Conservation (phyloP, 2,329 filamentous ascomycete genomes). For the Alternaria conjuncta region DNA sequence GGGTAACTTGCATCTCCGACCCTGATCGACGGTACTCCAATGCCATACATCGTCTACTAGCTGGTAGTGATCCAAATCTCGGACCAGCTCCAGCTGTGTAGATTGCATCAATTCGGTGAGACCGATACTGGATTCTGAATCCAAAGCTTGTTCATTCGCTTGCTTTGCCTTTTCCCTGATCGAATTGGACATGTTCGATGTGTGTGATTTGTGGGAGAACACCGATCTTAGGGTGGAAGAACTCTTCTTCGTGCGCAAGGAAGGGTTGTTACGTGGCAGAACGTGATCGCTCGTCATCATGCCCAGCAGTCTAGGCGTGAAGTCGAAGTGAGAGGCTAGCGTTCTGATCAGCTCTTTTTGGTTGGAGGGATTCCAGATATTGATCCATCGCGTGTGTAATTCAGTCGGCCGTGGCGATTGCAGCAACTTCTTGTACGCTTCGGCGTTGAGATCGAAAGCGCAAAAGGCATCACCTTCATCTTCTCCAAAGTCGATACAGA, state of each 20-base stretch:
- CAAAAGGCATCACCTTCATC: slow-evolving; percentile 61
- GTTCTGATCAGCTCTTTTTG: slow-evolving; percentile 64
- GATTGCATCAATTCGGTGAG: slow-evolving; percentile 47
- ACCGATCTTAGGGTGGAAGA: slow-evolving; percentile 40
- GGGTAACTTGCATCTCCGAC: slow-evolving; percentile 62
- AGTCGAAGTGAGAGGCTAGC: slow-evolving; percentile 68
- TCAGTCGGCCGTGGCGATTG: slow-evolving; percentile 53
- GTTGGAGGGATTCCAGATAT: slow-evolving; percentile 71
- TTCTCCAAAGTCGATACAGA: slow-evolving; percentile 70
- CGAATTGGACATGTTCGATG: slow-evolving; percentile 27
- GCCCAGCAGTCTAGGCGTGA: slow-evolving; percentile 69
- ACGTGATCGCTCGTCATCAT: slow-evolving; percentile 67
- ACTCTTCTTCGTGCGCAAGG: slow-evolving; percentile 35
- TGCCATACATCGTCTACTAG: slow-evolving; percentile 76
- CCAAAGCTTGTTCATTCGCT: slow-evolving; percentile 21
- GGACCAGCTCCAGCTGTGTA: slow-evolving; percentile 43
- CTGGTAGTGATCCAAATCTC: slow-evolving; percentile 59
- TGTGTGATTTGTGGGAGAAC: slow-evolving; percentile 35
- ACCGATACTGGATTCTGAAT: slow-evolving; percentile 45
- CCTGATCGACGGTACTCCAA: slow-evolving; percentile 75
- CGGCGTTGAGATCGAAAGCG: slow-evolving; percentile 59
- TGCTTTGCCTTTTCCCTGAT: slow-evolving; percentile 16
- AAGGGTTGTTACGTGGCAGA: slow-evolving; percentile 23
- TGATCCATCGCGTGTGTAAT: slow-evolving; percentile 73
- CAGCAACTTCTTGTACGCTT: slow-evolving; percentile 50